Evolutionary conservation across 495 filamentous ascomycete species (phyloP).

Genomic region (Tetracladium marchalianum): DNA sequence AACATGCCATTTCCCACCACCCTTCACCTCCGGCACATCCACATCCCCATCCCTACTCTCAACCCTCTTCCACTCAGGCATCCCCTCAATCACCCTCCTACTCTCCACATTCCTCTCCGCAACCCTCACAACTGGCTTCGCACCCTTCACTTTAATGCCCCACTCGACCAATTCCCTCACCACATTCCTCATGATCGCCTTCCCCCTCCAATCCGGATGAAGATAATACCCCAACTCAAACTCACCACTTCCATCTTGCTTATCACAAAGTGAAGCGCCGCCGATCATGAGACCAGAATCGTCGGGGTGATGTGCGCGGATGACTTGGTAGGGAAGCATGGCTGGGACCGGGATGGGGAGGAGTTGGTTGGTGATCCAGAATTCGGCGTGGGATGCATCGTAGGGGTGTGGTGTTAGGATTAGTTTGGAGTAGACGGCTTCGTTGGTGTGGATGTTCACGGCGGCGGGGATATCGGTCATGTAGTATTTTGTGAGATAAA

Average conservation of each 20-base stretch:
- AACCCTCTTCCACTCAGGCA: background rate
- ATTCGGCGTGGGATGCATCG: constrained; percentile 6
- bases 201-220: constrained; percentile 1
- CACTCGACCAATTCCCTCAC: constrained; percentile 4
- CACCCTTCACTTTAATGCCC: background rate
- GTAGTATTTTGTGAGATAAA: constrained; percentile 6
- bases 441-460: background rate
- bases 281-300: background rate
- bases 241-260: background rate
- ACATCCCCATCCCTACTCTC: background rate
- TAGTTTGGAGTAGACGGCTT: background rate
- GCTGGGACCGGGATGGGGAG: background rate
- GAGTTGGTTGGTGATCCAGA: constrained; percentile 3
- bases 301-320: background rate
- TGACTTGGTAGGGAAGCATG: background rate
- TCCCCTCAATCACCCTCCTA: background rate
- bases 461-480: background rate
- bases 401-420: constrained; percentile 4
- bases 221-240: constrained; percentile 8
- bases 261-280: background rate
- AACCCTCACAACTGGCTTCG: background rate
- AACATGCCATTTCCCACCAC: constrained; percentile 3
- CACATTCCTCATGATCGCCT: constrained; percentile 1
- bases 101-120: background rate
- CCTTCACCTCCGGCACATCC: constrained; percentile 9